Percentiles rank a stretch among this genome's conserved stretches.
Evolutionary conservation across 2,329 filamentous ascomycete species (phyloP).

Genomic region (Aspergillus sp.): DNA sequence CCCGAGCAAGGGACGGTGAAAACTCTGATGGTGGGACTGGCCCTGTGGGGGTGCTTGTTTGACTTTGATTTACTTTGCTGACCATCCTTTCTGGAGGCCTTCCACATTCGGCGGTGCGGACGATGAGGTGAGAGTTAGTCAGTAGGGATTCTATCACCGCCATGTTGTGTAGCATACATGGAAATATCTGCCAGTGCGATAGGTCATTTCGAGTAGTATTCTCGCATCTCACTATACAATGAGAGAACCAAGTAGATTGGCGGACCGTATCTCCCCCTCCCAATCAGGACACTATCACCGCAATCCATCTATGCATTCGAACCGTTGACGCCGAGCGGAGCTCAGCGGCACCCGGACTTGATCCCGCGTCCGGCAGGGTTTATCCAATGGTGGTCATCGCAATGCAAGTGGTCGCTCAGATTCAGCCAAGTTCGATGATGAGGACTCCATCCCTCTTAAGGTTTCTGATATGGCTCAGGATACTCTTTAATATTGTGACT

Average conservation of each 20-base stretch:
- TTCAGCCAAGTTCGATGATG: too few species aligned
- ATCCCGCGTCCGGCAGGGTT: conserved; percentile 3
- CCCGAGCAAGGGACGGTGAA: conserved; percentile 23
- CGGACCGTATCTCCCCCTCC: neutral
- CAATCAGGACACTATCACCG: conserved; percentile 1
- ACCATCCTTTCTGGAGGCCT: conserved; percentile 1
- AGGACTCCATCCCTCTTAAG: neutral
- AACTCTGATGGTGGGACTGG: conserved; percentile 24
- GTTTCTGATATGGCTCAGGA: neutral
- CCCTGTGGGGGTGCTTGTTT: conserved; percentile 9
- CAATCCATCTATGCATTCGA: conserved; percentile 11
- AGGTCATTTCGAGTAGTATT: neutral
- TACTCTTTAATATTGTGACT: neutral
- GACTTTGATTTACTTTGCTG: conserved; percentile 12
- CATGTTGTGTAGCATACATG: neutral
- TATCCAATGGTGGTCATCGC: neutral
- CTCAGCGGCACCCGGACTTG: conserved; percentile 5
- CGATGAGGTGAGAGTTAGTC: neutral
- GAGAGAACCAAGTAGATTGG: neutral
- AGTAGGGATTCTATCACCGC: neutral
- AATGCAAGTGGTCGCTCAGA: neutral
- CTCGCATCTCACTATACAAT: neutral
- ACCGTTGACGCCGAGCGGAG: conserved; percentile 14
- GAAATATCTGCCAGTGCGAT: neutral
- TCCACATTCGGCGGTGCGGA: neutral